A percentile compares a stretch with the other conserved stretches of the same genome.
Evolutionary conservation across 1,139 yeast genomes (phyloP).

Genomic region (Candida labiduridarum): DNA sequence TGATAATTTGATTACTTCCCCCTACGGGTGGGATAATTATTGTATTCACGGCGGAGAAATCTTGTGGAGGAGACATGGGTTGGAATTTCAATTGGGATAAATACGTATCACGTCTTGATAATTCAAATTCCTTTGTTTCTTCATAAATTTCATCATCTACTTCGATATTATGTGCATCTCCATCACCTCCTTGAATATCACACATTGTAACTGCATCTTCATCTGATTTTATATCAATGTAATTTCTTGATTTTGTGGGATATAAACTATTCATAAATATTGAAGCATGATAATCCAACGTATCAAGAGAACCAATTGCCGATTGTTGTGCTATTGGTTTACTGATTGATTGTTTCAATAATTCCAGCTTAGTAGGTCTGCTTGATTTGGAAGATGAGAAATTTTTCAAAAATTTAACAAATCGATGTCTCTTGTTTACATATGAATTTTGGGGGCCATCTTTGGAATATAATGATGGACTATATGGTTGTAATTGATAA

Average conservation of each 20-base stretch:
- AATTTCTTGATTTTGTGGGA: constrained; percentile 9
- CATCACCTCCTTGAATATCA: background rate
- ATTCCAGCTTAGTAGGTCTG: constrained; percentile 7
- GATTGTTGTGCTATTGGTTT: constrained; percentile 10
- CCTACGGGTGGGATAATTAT: constrained; percentile 18
- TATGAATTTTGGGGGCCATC: background rate
- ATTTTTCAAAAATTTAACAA: constrained; percentile 10
- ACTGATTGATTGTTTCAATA: constrained; percentile 14
- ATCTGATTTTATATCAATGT: constrained; percentile 14
- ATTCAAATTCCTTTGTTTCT: constrained; percentile 1
- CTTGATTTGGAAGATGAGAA: constrained; percentile 10
- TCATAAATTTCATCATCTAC: background rate
- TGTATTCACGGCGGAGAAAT: constrained; percentile 13
- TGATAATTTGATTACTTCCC: constrained; percentile 5
- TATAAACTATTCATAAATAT: constrained; percentile 11
- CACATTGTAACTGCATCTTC: background rate
- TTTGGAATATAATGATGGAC: constrained; percentile 8
- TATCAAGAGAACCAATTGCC: background rate
- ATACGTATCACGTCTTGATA: constrained; percentile 5
- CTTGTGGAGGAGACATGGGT: constrained; percentile 12
- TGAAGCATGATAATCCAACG: constrained; percentile 1
- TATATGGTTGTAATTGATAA: background rate
- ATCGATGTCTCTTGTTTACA: constrained; percentile 6
- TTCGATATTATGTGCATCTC: background rate
- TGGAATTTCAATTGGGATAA: constrained; percentile 8